Base-by-base conservation (phyloP, 2,329 filamentous ascomycete genomes). In the Trichoderma oligosporum region DNA sequence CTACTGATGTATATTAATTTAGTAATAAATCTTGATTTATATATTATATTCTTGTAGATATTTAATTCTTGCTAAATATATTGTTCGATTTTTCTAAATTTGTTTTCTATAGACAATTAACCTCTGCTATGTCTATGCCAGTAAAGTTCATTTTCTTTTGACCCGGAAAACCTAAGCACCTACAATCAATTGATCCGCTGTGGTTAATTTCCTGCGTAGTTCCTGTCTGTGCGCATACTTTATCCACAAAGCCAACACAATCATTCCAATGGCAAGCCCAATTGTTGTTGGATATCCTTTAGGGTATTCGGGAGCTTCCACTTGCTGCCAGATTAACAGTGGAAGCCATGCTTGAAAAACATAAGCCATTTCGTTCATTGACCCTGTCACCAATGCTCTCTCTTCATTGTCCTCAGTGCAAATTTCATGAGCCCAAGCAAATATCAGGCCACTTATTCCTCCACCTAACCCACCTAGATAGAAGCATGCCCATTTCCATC, bases 301-400 rank as follows among this genome's bases (percentile, higher is more conserved):
- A 1, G 71, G 73, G 56, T 87, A 88, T 41, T 72, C 61, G 0
- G 85, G 84, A 0, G 79, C 81, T 57, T 87, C 82, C 0, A 84
- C 75, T 65, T 85, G 82, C 70, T 84, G 80, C 85, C 84, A 88
- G 8, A 87, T 77, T 7, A 87, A 66, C 29, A 86, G 75, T 6
- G 86, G 86, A 39, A 89, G 67, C 85, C 85, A 89, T 0, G 85
- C 83, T 65, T 88, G 84, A 41, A 89, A 70, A 1, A 87, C 83
- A 59, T 88, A 87, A 0, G 84, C 85, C 73, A 88, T 79, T 65
- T 86, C 80, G 59, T 88, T 89, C 83, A 88, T 88, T 14, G 76
- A 72, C 0, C 77, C 85, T 0, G 85, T 78, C 0, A 88, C 83
- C 4, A 89, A 72, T 0, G 86, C 84, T 8, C 85, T 74, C 70